These are phyloP conservation scores for Wickerhamomyces rabaulensis DNA, from an alignment of 805 yeast genomes.

Conservation along the genomic window DNA sequence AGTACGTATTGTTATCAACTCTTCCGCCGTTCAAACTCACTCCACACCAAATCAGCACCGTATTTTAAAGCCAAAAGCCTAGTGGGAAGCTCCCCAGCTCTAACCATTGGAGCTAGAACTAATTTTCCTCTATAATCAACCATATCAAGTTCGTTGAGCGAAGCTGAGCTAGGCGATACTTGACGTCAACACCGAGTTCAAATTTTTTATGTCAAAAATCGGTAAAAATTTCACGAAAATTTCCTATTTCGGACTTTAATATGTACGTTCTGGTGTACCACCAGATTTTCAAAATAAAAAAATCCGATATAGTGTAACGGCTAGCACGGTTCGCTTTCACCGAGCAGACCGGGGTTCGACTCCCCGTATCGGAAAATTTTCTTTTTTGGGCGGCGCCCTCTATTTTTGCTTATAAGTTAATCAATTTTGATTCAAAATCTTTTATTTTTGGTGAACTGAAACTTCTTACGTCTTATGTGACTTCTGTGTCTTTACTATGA, in stretches of 20 bases:
- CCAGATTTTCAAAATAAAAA: not conserved
- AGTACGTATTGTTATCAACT: too few species aligned
- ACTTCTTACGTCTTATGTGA: too few species aligned
- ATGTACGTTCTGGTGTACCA: too few species aligned
- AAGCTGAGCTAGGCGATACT: not conserved
- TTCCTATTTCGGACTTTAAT: too few species aligned
- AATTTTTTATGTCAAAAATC: not conserved
- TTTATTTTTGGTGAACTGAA: too few species aligned
- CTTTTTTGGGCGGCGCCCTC: too few species aligned
- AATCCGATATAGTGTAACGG: slow-evolving; percentile 77
- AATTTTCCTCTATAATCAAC: slow-evolving; percentile 70
- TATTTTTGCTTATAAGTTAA: too few species aligned
- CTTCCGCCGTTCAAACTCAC: too few species aligned
- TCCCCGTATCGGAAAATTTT: slow-evolving; percentile 66
- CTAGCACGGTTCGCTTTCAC: slow-evolving; percentile 82
- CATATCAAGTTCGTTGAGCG: slow-evolving; percentile 30
- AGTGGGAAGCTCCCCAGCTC: slow-evolving; percentile 92
- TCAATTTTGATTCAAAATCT: too few species aligned
- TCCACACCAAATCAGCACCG: slow-evolving; percentile 96
- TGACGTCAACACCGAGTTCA: not conserved
- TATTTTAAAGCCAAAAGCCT: slow-evolving; percentile 71
- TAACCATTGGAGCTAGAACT: slow-evolving; percentile 94
- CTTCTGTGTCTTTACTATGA: too few species aligned
- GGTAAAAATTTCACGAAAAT: too few species aligned
- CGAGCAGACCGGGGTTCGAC: slow-evolving; percentile 85